A percentile compares a stretch with the other conserved stretches of the same genome.
Evolutionary conservation across 164 flowering plant species (phyloP).

Genomic region (Dillenia turbinata): DNA sequence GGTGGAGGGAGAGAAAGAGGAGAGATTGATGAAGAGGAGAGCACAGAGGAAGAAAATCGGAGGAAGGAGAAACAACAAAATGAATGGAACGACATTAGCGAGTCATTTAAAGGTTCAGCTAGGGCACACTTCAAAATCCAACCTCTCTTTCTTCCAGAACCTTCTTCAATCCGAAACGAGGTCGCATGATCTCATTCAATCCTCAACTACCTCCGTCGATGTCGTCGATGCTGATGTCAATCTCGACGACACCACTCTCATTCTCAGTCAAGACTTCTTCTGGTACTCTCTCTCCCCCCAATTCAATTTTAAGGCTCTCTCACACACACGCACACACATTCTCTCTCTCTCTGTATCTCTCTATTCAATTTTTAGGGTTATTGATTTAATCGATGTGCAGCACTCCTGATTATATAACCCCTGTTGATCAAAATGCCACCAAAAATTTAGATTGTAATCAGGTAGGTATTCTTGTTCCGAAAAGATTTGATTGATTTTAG

Average conservation of each 20-base stretch:
- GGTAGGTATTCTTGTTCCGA: conserved; percentile 27
- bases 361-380: not conserved
- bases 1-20: conserved; percentile 6
- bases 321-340: no score
- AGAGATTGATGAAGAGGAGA: conserved; percentile 2
- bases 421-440: conserved; percentile 52
- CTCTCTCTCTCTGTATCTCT: no score
- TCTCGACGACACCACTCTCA: conserved; percentile 58
- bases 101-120: conserved; percentile 41
- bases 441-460: conserved; percentile 44
- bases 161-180: conserved; percentile 25
- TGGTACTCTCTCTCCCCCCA: conserved; percentile 36
- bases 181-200: not conserved
- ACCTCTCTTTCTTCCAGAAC: conserved; percentile 30
- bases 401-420: conserved; percentile 94
- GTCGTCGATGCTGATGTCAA: conserved; percentile 15
- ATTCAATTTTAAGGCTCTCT: not conserved
- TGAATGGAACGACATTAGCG: conserved; percentile 43
- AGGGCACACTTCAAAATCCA: conserved; percentile 26
- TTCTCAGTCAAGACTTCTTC: conserved; percentile 95
- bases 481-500: not conserved
- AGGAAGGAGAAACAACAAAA: conserved; percentile 2
- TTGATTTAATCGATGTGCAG: conserved; percentile 33
- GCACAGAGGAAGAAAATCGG: not conserved
- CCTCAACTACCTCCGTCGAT: conserved; percentile 2